Evolutionary conservation across 164 flowering plant species (phyloP).

Genomic region (Tinospora cordifolia): DNA sequence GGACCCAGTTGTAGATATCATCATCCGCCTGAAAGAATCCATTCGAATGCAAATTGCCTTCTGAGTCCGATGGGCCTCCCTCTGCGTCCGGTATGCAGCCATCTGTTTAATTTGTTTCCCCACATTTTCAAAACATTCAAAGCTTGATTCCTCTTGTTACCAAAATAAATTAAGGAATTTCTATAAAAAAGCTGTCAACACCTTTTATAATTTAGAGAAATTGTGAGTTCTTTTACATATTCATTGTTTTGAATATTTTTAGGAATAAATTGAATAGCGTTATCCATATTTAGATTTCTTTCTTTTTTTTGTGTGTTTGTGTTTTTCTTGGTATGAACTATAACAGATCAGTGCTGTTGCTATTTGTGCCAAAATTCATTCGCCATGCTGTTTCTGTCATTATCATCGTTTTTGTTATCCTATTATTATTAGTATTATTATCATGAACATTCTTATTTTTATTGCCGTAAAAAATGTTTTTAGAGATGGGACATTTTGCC

Average conservation of each 20-base stretch:
- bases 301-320: not conserved
- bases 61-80: slow-evolving; percentile 76
- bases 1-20: slow-evolving; percentile 88
- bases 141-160: not conserved
- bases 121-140: not conserved
- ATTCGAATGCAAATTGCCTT: slow-evolving; percentile 32
- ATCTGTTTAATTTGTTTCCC: not conserved
- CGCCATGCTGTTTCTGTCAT: no score
- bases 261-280: not conserved
- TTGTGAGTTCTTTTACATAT: not conserved
- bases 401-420: no score
- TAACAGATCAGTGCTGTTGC: no score
- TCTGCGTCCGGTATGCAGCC: slow-evolving; percentile 60
- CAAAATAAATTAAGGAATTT: not conserved
- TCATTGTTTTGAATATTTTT: not conserved
- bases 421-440: not conserved
- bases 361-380: no score
- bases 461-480: not conserved
- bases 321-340: not conserved
- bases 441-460: not conserved
- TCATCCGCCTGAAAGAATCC: slow-evolving; percentile 60
- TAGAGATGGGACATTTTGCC: not conserved
- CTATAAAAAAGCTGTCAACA: not conserved
- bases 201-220: no score
- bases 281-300: not conserved